Percentiles rank a stretch among this genome's conserved stretches.
Evolutionary conservation across 176 grass and related monocot species (phyloP).

Genomic region (Oryza nivara): DNA sequence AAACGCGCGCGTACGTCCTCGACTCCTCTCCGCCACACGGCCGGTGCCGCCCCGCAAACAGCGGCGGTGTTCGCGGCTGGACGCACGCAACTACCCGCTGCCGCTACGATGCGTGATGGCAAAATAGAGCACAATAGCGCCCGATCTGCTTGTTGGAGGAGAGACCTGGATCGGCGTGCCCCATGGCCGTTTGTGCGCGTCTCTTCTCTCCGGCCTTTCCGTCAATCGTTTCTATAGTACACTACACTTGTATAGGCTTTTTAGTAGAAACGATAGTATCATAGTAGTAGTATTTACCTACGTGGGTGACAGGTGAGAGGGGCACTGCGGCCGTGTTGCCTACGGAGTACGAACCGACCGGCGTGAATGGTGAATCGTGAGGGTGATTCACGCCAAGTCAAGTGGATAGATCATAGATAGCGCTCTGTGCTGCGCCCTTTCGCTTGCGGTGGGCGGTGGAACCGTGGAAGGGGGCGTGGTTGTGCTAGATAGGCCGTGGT

Average conservation of each 20-base stretch:
- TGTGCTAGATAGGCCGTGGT: not conserved
- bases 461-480: no score
- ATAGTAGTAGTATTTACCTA: not conserved
- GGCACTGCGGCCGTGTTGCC: no score
- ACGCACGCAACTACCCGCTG: not conserved
- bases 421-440: not conserved
- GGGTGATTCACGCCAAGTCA: not conserved
- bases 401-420: no score
- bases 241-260: not conserved
- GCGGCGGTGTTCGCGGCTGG: conserved; percentile 42
- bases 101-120: not conserved
- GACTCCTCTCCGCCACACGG: no score
- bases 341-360: no score
- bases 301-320: not conserved
- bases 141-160: not conserved
- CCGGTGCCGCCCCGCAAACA: conserved; percentile 38
- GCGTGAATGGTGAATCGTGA: not conserved
- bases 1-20: no score
- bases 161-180: not conserved
- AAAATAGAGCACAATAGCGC: not conserved
- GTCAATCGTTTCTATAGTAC: not conserved
- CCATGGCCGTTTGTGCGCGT: not conserved
- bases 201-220: not conserved
- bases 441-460: not conserved
- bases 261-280: not conserved